Conservation (phyloP, 1,139 yeast genomes). For the Debaryomycetaceae sp. region DNA sequence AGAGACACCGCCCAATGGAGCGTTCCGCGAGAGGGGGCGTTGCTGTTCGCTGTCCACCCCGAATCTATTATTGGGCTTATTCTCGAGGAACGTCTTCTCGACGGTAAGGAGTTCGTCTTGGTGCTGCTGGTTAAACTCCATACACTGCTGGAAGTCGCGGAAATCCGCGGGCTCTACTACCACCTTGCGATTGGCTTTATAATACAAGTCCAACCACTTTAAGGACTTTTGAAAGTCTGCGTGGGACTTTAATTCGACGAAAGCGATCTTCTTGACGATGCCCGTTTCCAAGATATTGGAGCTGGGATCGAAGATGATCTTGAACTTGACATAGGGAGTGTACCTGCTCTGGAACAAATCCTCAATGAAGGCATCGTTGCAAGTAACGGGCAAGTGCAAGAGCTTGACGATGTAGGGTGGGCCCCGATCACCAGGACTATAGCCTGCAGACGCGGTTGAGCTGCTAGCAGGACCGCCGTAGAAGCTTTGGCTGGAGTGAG, state of each 20-base stretch:
- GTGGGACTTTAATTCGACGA: slow-evolving; percentile 42
- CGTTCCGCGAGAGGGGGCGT: slow-evolving; percentile 1
- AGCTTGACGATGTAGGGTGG: slow-evolving; percentile 54
- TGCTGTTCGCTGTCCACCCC: slow-evolving; percentile 7
- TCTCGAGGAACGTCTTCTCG: slow-evolving; percentile 19
- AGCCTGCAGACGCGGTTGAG: slow-evolving; percentile 2
- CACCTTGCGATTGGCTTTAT: slow-evolving; percentile 30
- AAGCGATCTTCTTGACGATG: slow-evolving; percentile 42
- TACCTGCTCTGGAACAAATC: slow-evolving; percentile 35
- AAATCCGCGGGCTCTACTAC: slow-evolving; percentile 37
- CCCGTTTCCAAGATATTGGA: slow-evolving; percentile 30
- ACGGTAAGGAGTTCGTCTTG: slow-evolving; percentile 19
- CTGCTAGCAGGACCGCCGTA: slow-evolving; percentile 5
- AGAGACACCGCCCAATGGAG: not conserved
- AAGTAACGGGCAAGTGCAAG: slow-evolving; percentile 35
- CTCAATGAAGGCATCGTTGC: slow-evolving; percentile 26
- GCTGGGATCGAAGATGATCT: slow-evolving; percentile 32
- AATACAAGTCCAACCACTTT: slow-evolving; percentile 36
- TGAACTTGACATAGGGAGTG: slow-evolving; percentile 28
- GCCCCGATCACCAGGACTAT: slow-evolving; percentile 14
- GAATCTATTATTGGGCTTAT: slow-evolving; percentile 5
- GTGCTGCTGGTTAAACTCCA: slow-evolving; percentile 29
- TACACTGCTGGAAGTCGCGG: slow-evolving; percentile 35
- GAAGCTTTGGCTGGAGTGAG: slow-evolving; percentile 1
- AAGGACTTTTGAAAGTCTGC: slow-evolving; percentile 36